phyloP scores from a whole-genome alignment of 441 rosid species.

The Croton setiger region DNA sequence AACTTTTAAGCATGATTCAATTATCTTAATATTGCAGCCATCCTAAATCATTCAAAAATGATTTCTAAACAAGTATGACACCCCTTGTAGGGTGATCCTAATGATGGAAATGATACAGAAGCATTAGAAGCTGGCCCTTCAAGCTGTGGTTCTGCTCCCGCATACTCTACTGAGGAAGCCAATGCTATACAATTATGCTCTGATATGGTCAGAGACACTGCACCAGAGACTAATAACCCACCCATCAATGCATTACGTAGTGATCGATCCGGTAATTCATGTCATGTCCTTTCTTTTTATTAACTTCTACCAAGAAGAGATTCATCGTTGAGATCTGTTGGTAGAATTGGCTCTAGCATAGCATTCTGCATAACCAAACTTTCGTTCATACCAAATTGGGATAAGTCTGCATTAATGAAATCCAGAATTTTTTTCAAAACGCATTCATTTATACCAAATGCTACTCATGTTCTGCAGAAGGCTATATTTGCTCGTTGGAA shows the following conservation, averaged over 20 bases:
- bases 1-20: too few species aligned
- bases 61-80: not conserved
- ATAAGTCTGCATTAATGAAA: not conserved
- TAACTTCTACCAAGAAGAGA: not conserved
- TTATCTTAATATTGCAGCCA: not conserved
- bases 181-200: conserved; percentile 10
- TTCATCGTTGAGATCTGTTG: too few species aligned
- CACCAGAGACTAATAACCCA: conserved; percentile 5
- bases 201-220: not conserved
- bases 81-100: not conserved
- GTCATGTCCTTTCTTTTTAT: not conserved
- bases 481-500: not conserved
- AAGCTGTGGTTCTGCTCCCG: not conserved
- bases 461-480: not conserved
- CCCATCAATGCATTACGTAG: conserved; percentile 3
- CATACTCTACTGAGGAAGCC: conserved; percentile 9
- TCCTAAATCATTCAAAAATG: not conserved
- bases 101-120: conserved; percentile 2
- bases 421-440: too few species aligned
- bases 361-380: not conserved
- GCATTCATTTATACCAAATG: not conserved
- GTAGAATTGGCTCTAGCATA: not conserved
- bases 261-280: conserved; percentile 11
- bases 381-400: not conserved
- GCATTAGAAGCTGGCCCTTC: conserved; percentile 18